Conservation (phyloP, 2,329 filamentous ascomycete species). For the Xylaria arbuscula region DNA sequence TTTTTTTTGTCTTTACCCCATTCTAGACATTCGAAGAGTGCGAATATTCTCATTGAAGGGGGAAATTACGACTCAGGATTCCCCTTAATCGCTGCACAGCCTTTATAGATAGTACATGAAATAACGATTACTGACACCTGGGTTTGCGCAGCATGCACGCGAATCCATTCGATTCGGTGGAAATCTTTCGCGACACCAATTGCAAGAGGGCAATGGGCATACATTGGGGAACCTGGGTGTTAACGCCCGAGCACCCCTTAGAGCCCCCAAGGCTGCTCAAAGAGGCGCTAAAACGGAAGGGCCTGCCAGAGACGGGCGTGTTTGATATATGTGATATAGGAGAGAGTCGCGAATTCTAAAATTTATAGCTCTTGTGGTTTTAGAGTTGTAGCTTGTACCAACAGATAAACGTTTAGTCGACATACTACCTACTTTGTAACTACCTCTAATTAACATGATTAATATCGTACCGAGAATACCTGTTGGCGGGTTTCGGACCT, state of each 20-base stretch:
- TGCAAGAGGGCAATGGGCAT: slow-evolving; percentile 85
- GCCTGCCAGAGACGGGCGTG: slow-evolving; percentile 74
- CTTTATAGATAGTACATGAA: not conserved
- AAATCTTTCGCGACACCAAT: slow-evolving; percentile 86
- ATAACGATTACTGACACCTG: slow-evolving; percentile 8
- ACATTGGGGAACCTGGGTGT: slow-evolving; percentile 91
- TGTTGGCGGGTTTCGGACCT: too few species aligned
- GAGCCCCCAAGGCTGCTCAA: slow-evolving; percentile 81
- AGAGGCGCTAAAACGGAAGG: slow-evolving; percentile 75
- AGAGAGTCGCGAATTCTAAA: slow-evolving; percentile 79
- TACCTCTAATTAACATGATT: too few species aligned
- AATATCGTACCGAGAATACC: too few species aligned
- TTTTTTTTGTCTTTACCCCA: not conserved
- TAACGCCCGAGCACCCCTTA: slow-evolving; percentile 85
- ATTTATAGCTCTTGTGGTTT: not conserved
- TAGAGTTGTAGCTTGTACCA: not conserved
- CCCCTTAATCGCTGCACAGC: not conserved
- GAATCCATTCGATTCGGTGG: slow-evolving; percentile 86
- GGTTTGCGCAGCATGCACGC: slow-evolving; percentile 71
- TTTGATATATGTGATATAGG: slow-evolving; percentile 89
- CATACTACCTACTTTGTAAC: too few species aligned
- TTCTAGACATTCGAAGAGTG: not conserved
- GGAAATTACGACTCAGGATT: not conserved
- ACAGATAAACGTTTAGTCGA: too few species aligned
- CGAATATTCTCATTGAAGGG: not conserved